Base-by-base conservation (phyloP, 1,284 basidiomycete species). In the Cryptococcus wingfieldii region DNA sequence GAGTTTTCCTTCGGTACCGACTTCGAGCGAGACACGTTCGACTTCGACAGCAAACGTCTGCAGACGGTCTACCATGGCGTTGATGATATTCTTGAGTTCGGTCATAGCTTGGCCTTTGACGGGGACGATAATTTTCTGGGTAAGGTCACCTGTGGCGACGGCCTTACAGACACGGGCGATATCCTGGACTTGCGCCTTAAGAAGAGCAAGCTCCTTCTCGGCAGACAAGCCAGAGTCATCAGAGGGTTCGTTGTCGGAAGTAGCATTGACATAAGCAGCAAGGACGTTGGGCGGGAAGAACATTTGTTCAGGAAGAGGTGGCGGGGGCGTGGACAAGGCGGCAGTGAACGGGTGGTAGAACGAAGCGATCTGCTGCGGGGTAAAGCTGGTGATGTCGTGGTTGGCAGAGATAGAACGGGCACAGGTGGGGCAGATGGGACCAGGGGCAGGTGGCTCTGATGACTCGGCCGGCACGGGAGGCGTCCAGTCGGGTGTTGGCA, bases 41-140 rank as follows among this genome's bases (percentile, higher is more conserved):
- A 80, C 80, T 59, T 82, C 80, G 28, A 77, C 78, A 34, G 80
- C 79, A 59, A 82, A 81, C 34, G 68, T 78, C 60, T 76, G 77
- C 52, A 81, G 70, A 37, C 79, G 71, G 65, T 81, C 79, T 77
- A 90, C 90, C 90, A 98, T 97, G 45, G 88, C 87, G 71, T 98
- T 98, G 80, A 98, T 96, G 66, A 95, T 93, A 65, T 97, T 91
- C 81, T 97, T 97, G 70, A 98, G 85, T 77, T 96, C 90, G 18
- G 94, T 88, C 92, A 98, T 96, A 58, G 95, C 90, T 57, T 89
- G 88, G 63, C 94, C 94, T 76, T 97, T 90, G 6, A 97, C 95
- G 34, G 88, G 89, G 6, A 97, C 93, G 43, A 90, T 94, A 64
- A 98, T 96, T 80, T 96, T 95, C 79, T 97, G 90, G 46, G 87